These are phyloP conservation scores for Cutaneotrichosporon spelunceum DNA, from an alignment of 1,284 basidiomycete species.

Conservation along the genomic window DNA sequence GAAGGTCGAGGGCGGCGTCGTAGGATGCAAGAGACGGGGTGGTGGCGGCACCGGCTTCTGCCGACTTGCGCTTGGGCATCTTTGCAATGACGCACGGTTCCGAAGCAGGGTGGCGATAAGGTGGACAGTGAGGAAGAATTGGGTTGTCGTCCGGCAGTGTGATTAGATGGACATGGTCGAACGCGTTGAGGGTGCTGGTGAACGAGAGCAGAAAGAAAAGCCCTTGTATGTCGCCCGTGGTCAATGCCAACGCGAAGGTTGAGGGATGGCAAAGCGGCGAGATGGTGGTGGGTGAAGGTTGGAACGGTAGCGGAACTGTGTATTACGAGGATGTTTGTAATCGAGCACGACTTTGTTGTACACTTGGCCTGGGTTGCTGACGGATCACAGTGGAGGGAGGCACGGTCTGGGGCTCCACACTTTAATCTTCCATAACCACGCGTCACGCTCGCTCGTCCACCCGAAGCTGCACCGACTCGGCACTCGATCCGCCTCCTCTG, in stretches of 20 bases:
- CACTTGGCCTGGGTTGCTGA: not conserved
- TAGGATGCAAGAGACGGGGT: conserved; percentile 33
- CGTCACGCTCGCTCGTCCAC: not conserved
- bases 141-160: not conserved
- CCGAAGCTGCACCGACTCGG: not conserved
- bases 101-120: conserved; percentile 1
- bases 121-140: not conserved
- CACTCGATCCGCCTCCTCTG: not conserved
- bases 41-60: not conserved
- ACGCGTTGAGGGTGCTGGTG: not conserved
- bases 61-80: conserved; percentile 21
- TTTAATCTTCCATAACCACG: not conserved
- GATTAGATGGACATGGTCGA: not conserved
- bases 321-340: not conserved
- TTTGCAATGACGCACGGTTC: not conserved
- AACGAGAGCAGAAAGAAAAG: not conserved
- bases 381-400: not conserved
- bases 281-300: not conserved
- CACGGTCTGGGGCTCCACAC: not conserved
- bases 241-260: not conserved
- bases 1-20: conserved; percentile 46
- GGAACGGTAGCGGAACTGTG: no score
- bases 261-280: not conserved
- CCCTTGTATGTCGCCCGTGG: not conserved
- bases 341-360: not conserved